Conservation (phyloP, 306 rosid species). For the Malus domestica region DNA sequence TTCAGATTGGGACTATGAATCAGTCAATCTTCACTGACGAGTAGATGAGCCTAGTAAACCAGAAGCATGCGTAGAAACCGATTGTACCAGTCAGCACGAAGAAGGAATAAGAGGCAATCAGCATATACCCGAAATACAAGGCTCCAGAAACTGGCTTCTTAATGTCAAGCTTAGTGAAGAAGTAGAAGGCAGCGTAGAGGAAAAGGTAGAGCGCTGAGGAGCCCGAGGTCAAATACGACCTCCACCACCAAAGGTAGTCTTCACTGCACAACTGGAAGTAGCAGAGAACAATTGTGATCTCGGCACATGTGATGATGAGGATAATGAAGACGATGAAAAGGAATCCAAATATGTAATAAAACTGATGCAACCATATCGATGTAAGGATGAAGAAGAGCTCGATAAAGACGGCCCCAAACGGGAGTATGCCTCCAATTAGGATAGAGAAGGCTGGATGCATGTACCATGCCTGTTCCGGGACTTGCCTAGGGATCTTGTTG, state of each 20-base stretch:
- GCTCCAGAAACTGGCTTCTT: conserved; percentile 80
- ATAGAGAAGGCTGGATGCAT: conserved; percentile 61
- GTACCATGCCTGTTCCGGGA: conserved; percentile 91
- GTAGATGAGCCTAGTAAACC: conserved; percentile 82
- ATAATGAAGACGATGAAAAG: conserved; percentile 79
- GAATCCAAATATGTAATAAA: conserved; percentile 80
- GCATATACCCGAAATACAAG: conserved; percentile 82
- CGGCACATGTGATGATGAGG: conserved; percentile 84
- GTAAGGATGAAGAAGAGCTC: conserved; percentile 96
- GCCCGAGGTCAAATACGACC: conserved; percentile 84
- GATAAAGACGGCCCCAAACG: conserved; percentile 87
- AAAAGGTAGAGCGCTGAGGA: conserved; percentile 88
- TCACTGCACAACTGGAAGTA: conserved; percentile 99
- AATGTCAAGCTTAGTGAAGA: conserved; percentile 87
- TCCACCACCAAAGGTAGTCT: conserved; percentile 97
- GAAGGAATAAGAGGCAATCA: conserved; percentile 72
- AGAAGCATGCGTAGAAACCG: conserved; percentile 86
- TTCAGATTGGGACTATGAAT: conserved; percentile 8
- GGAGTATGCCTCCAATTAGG: conserved; percentile 80
- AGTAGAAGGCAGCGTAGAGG: conserved; percentile 78
- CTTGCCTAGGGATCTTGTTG: conserved; percentile 75
- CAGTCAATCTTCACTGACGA: conserved; percentile 84
- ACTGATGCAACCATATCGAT: conserved; percentile 90
- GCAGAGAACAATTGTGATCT: conserved; percentile 88
- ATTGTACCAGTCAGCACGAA: conserved; percentile 83